Base-by-base conservation (phyloP, 129 eudicot species). In the Helichrysum umbraculigerum region DNA sequence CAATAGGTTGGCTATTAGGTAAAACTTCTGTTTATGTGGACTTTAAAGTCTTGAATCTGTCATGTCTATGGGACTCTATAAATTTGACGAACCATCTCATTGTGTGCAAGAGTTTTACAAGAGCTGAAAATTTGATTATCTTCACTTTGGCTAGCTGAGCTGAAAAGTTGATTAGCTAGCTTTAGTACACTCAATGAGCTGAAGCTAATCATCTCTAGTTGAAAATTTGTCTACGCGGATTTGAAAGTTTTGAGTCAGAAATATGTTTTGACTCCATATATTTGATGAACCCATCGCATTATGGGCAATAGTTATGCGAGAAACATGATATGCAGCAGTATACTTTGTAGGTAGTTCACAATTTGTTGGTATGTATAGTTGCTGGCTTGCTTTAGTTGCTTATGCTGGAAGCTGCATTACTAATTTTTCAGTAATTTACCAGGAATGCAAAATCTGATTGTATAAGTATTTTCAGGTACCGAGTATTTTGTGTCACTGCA, bases 291-390 rank as follows among this genome's bases (percentile, higher is more conserved):
- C 17, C 17, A 44, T 44, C 5, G 1, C 54, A 47, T 47, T 47
- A 47, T 47, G 54, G n/a, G 54, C n/a, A 47, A 47, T 47, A 47
- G 54, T 47, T 47, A 12, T 47, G 16, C 1, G 54, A 47, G n/a
- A 47, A 44, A 12, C 6, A 41, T 47, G 54, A 47, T 47, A 47
- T 47, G 54, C 17, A 47, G 17, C n/a, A 47, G 54, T 12, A 15
- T 73, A 35, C 5, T 15, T 74, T 65, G 70, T 58, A n/a, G 10
- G 63, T 58, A 58, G 28, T 58, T 21, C 17, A n/a, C 63, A 58
- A 58, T 47, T 47, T 42, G n/a, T 47, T 47, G 4, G 54, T 14
- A 47, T 14, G 54, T 14, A 47, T 47, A 47, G n/a, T 47, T 47
- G 17, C 54, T 47, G 54, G 54, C 17, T 47, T 47, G n/a, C 54